Conservation (phyloP, 2,329 filamentous ascomycete species). For the Penicillium italicum region DNA sequence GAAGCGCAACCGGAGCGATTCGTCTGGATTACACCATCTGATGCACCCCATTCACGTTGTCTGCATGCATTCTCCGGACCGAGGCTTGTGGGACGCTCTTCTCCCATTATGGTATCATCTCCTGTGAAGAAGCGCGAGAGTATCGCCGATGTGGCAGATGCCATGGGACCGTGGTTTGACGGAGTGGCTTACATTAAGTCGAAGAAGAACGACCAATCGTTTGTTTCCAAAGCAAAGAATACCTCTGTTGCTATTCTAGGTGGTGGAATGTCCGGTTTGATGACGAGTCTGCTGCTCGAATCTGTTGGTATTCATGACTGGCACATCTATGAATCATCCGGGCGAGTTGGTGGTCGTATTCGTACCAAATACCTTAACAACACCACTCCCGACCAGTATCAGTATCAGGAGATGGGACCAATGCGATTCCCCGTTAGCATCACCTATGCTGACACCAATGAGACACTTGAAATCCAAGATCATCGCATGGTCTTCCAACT, state of each 20-base stretch:
- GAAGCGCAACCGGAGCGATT: slow-evolving; percentile 45
- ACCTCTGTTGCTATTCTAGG: slow-evolving; percentile 37
- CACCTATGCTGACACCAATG: slow-evolving; percentile 41
- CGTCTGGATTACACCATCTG: slow-evolving; percentile 36
- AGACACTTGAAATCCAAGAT: slow-evolving; percentile 43
- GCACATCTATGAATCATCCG: slow-evolving; percentile 45
- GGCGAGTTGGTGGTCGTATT: slow-evolving; percentile 44
- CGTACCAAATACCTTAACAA: slow-evolving; percentile 45
- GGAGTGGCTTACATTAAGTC: slow-evolving; percentile 37
- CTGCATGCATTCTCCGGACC: slow-evolving; percentile 35
- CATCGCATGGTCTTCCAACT: slow-evolving; percentile 46
- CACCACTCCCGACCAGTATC: slow-evolving; percentile 34
- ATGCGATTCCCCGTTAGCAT: slow-evolving; percentile 46
- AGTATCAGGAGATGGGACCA: slow-evolving; percentile 45
- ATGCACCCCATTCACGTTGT: slow-evolving; percentile 31
- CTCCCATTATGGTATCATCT: slow-evolving; percentile 18
- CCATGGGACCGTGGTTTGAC: slow-evolving; percentile 42
- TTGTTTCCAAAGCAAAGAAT: slow-evolving; percentile 32
- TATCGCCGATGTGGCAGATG: slow-evolving; percentile 36
- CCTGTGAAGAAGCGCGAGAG: slow-evolving; percentile 22
- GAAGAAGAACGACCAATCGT: slow-evolving; percentile 25
- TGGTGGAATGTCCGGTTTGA: slow-evolving; percentile 36
- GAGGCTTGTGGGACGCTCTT: slow-evolving; percentile 19
- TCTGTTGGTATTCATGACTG: slow-evolving; percentile 46
- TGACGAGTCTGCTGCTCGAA: slow-evolving; percentile 43